Conservation (phyloP, 495 filamentous ascomycete genomes). For the Xeromyces bisporus region DNA sequence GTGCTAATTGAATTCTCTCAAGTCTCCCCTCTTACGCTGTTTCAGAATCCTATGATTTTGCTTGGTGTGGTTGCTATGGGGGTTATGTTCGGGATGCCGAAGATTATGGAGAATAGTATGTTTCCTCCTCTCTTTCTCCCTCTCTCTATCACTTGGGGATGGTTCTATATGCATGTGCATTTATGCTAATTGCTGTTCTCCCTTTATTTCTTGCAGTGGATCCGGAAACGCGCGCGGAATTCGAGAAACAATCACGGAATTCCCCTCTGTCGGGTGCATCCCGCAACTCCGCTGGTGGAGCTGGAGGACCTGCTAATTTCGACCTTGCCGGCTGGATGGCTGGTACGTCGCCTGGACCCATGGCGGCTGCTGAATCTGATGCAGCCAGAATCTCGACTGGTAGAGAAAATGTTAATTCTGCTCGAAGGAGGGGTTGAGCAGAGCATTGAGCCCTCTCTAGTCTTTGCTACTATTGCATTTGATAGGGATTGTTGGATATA, state of each 20-base stretch:
- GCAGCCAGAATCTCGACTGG: slow-evolving; percentile 17
- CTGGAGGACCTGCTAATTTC: slow-evolving; percentile 40
- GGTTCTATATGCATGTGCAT: neutral
- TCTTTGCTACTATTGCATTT: too few species aligned
- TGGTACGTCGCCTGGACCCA: slow-evolving; percentile 16
- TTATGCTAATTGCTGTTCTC: slow-evolving; percentile 1
- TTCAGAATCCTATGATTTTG: slow-evolving; percentile 91
- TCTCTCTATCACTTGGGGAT: neutral
- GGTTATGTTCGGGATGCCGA: slow-evolving; percentile 77
- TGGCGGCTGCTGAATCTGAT: slow-evolving; percentile 10
- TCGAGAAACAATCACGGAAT: slow-evolving; percentile 72
- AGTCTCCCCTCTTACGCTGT: slow-evolving; percentile 48
- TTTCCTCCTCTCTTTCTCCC: slow-evolving; percentile 8
- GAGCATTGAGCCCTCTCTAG: too few species aligned
- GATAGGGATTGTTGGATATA: too few species aligned
- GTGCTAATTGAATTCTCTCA: neutral
- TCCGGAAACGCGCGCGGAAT: slow-evolving; percentile 79
- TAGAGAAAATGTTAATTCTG: slow-evolving; percentile 17
- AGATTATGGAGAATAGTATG: slow-evolving; percentile 90
- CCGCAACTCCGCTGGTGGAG: slow-evolving; percentile 20
- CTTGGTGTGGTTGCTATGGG: slow-evolving; percentile 66
- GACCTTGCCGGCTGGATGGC: slow-evolving; percentile 81
- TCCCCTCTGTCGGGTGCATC: slow-evolving; percentile 39
- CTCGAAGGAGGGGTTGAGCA: slow-evolving; percentile 21
- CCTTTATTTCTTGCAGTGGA: slow-evolving; percentile 51